A percentile compares a stretch with the other conserved stretches of the same genome.
Evolutionary conservation across 1,139 yeast genomes (phyloP).

Genomic region (Yamadazyma dendronema): DNA sequence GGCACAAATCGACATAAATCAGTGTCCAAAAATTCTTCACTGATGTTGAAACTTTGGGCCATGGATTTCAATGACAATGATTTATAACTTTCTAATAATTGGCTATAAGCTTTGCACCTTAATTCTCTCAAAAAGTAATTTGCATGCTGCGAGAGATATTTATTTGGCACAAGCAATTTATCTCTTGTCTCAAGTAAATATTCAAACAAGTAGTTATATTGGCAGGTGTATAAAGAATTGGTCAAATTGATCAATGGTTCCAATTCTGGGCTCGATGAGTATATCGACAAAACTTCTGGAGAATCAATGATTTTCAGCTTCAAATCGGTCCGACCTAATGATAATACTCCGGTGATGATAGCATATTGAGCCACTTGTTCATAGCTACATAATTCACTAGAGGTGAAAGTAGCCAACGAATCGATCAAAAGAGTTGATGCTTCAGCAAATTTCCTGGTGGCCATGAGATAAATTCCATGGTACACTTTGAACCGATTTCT

Average conservation of each 20-base stretch:
- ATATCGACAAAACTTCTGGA: conserved; percentile 85
- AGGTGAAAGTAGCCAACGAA: conserved; percentile 91
- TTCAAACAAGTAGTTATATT: conserved; percentile 78
- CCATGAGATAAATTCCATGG: conserved; percentile 77
- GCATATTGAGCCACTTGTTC: conserved; percentile 90
- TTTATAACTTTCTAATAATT: conserved; percentile 89
- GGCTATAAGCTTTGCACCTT: conserved; percentile 94
- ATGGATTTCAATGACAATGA: conserved; percentile 84
- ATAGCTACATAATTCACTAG: conserved; percentile 88
- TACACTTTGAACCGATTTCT: conserved; percentile 93
- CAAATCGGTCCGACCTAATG: conserved; percentile 80
- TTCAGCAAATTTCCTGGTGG: conserved; percentile 81
- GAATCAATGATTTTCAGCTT: conserved; percentile 86
- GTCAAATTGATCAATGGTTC: conserved; percentile 84
- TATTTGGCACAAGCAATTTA: conserved; percentile 66
- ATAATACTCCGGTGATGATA: conserved; percentile 77
- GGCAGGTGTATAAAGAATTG: conserved; percentile 85
- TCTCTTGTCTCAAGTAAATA: conserved; percentile 78
- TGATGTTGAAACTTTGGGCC: conserved; percentile 92
- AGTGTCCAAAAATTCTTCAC: conserved; percentile 74
- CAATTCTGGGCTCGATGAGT: conserved; percentile 67
- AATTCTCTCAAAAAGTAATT: conserved; percentile 85
- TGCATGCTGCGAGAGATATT: conserved; percentile 77
- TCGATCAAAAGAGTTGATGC: conserved; percentile 84
- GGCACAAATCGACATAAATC: conserved; percentile 92